Evolutionary conservation across 2,329 filamentous ascomycete species (phyloP).

Genomic region (Alternaria angustiovoidea): DNA sequence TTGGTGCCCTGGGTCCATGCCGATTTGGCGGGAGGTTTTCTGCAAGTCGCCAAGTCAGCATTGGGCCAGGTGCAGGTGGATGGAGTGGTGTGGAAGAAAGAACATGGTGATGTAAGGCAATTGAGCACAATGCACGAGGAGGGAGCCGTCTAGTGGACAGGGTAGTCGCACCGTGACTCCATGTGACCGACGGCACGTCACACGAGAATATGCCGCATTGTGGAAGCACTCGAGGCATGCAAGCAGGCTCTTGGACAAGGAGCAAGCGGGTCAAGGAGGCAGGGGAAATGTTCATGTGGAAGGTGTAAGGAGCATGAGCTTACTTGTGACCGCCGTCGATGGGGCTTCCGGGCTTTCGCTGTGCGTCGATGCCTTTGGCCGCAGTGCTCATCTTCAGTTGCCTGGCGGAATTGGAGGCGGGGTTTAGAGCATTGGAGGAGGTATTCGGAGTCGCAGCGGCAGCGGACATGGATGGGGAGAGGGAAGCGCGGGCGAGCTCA

Average conservation of each 20-base stretch:
- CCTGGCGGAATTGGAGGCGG: conserved; percentile 47
- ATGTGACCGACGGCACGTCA: conserved; percentile 46
- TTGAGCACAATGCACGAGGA: conserved; percentile 10
- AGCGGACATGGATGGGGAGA: conserved; percentile 45
- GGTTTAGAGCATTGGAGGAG: conserved; percentile 47
- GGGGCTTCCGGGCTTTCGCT: conserved; percentile 65
- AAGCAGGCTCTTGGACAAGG: conserved; percentile 4
- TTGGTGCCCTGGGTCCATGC: conserved; percentile 69
- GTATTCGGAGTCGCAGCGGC: conserved; percentile 39
- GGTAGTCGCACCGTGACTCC: conserved; percentile 43
- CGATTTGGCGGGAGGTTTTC: conserved; percentile 63
- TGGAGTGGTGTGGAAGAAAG: conserved; percentile 9
- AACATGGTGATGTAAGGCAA: conserved; percentile 9
- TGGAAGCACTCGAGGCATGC: conserved; percentile 28
- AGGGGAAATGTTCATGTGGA: neutral
- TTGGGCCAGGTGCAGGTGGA: conserved; percentile 19
- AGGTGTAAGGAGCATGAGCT: conserved; percentile 32
- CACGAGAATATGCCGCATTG: conserved; percentile 35
- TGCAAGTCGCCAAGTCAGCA: conserved; percentile 41
- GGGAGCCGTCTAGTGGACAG: conserved; percentile 21
- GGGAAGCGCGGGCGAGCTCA: conserved; percentile 24
- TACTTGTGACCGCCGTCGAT: conserved; percentile 64
- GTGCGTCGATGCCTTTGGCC: conserved; percentile 60
- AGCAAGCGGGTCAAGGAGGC: neutral
- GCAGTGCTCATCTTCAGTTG: conserved; percentile 60